These are phyloP conservation scores for Geotrichum reessii DNA, from an alignment of 1,139 yeast genomes.

Conservation along the genomic window DNA sequence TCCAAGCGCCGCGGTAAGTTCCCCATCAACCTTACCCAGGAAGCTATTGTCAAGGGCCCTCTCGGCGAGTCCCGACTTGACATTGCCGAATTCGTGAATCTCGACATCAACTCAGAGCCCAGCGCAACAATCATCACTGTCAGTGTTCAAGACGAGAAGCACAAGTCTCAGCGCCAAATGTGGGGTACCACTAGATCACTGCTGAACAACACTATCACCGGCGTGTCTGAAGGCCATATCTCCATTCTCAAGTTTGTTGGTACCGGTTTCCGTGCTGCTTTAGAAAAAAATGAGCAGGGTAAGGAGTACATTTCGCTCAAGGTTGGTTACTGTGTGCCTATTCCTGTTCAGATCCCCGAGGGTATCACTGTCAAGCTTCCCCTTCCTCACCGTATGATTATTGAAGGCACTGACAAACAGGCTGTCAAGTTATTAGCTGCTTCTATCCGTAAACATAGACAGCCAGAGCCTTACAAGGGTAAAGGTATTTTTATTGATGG, in stretches of 20 bases:
- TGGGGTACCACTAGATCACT: slow-evolving; percentile 94
- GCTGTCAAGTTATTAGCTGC: slow-evolving; percentile 87
- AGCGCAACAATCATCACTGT: slow-evolving; percentile 45
- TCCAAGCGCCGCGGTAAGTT: slow-evolving; percentile 49
- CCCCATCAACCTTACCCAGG: slow-evolving; percentile 52
- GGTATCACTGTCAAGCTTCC: slow-evolving; percentile 74
- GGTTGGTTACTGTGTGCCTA: slow-evolving; percentile 77
- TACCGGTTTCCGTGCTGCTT: slow-evolving; percentile 87
- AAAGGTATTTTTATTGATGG: slow-evolving; percentile 91
- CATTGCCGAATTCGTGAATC: slow-evolving; percentile 65
- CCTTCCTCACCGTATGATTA: slow-evolving; percentile 75
- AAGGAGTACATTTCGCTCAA: slow-evolving; percentile 62
- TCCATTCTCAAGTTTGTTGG: slow-evolving; percentile 88
- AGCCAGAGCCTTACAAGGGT: slow-evolving; percentile 98
- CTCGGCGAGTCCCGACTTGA: slow-evolving; percentile 60
- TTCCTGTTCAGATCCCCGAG: slow-evolving; percentile 59
- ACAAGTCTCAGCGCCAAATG: slow-evolving; percentile 72
- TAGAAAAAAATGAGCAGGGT: slow-evolving; percentile 49
- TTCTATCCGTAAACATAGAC: slow-evolving; percentile 73
- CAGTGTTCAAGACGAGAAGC: slow-evolving; percentile 50
- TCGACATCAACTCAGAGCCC: slow-evolving; percentile 30
- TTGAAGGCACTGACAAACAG: slow-evolving; percentile 87
- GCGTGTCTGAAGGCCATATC: slow-evolving; percentile 89
- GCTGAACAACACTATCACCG: slow-evolving; percentile 70
- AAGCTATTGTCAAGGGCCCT: slow-evolving; percentile 73